phyloP scores from a whole-genome alignment of 805 yeast species.

The Saccharomycopsis sp. region DNA sequence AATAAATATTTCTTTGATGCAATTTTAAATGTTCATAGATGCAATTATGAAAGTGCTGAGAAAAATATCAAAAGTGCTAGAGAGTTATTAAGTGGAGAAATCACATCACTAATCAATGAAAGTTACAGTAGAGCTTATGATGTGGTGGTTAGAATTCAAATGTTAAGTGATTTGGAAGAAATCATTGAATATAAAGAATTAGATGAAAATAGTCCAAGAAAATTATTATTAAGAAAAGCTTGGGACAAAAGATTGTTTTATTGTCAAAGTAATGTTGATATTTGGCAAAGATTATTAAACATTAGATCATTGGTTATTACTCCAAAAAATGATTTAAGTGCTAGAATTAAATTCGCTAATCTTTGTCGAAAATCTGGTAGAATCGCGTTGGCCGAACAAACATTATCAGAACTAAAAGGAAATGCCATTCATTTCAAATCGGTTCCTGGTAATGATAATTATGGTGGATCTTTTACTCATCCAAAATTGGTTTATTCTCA shows the following conservation, averaged over 20 bases:
- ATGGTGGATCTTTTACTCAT: constrained; percentile 44
- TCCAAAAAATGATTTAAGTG: constrained; percentile 94
- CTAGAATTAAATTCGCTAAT: constrained; percentile 98
- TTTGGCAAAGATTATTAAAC: constrained; percentile 95
- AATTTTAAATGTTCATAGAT: constrained; percentile 72
- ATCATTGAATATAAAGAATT: constrained; percentile 79
- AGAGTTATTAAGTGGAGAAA: constrained; percentile 82
- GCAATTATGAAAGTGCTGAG: constrained; percentile 74
- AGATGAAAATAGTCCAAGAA: constrained; percentile 74
- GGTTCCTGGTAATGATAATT: constrained; percentile 32
- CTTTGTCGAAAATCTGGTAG: constrained; percentile 91
- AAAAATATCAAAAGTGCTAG: constrained; percentile 75
- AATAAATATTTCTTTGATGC: constrained; percentile 94
- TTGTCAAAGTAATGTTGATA: constrained; percentile 93
- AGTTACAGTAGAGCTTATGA: constrained; percentile 95
- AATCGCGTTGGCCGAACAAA: constrained; percentile 83
- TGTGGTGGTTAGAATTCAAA: constrained; percentile 93
- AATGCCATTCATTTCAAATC: constrained; percentile 11
- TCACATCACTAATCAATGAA: constrained; percentile 89
- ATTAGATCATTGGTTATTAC: constrained; percentile 87
- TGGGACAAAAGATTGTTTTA: constrained; percentile 92
- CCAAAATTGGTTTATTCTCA: constrained; percentile 86
- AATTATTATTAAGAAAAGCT: constrained; percentile 71
- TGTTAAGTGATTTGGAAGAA: constrained; percentile 94
- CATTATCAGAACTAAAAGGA: constrained; percentile 57